Evolutionary conservation across 2,329 filamentous ascomycete genomes (phyloP).

Genomic region (Cercospora sesami): DNA sequence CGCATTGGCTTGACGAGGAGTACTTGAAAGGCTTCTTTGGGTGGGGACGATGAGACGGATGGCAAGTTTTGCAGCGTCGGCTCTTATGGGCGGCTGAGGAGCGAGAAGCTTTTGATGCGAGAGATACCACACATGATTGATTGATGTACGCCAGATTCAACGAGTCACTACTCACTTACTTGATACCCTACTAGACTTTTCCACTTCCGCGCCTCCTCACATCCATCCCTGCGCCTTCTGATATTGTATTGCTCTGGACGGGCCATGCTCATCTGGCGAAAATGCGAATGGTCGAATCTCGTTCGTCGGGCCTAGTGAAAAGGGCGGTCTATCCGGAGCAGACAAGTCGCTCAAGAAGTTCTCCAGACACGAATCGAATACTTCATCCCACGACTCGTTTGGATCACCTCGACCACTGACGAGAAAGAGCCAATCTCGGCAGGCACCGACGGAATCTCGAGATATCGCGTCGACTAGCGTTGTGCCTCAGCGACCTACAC

Average conservation of each 20-base stretch:
- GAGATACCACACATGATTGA: neutral
- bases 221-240: neutral
- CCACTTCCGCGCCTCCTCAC: neutral
- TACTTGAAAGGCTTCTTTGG: conserved; percentile 15
- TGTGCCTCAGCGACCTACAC: neutral
- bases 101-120: neutral
- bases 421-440: neutral
- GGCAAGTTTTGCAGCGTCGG: neutral
- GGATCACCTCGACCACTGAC: neutral
- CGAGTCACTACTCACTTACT: neutral
- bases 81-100: neutral
- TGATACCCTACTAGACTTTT: neutral
- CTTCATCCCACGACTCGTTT: neutral
- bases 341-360: neutral
- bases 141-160: neutral
- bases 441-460: neutral
- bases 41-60: conserved; percentile 9
- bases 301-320: neutral
- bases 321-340: neutral
- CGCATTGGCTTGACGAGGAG: conserved; percentile 16
- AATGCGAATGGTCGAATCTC: neutral
- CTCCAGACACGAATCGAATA: neutral
- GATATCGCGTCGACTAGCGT: neutral
- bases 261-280: neutral
- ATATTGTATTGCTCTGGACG: neutral